phyloP scores from a whole-genome alignment of 495 filamentous ascomycete species.

The Cenococcum geophilum region DNA sequence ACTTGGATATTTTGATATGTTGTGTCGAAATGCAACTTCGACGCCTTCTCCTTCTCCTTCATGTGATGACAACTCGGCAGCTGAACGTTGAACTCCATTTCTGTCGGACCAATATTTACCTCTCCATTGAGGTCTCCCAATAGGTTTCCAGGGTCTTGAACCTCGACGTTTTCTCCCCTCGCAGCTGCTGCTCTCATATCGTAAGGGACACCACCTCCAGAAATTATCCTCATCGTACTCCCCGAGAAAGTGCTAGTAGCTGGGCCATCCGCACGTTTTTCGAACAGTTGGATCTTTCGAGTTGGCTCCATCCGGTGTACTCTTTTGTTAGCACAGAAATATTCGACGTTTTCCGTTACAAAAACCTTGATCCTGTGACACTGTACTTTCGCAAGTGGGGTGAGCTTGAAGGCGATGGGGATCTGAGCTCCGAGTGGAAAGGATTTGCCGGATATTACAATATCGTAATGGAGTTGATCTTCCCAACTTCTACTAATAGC shows the following conservation, averaged over 20 bases:
- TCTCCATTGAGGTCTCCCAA: slow-evolving; percentile 71
- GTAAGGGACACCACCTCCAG: slow-evolving; percentile 74
- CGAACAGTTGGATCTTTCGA: slow-evolving; percentile 79
- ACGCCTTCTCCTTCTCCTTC: slow-evolving; percentile 64
- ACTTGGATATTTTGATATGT: slow-evolving; percentile 96
- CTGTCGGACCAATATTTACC: slow-evolving; percentile 72
- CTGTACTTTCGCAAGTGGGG: slow-evolving; percentile 90
- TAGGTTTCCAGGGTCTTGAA: slow-evolving; percentile 56
- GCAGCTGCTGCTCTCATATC: slow-evolving; percentile 56
- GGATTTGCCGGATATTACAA: slow-evolving; percentile 97
- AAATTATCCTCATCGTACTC: slow-evolving; percentile 70
- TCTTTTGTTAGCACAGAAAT: slow-evolving; percentile 80
- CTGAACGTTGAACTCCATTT: slow-evolving; percentile 96
- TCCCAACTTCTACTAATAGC: slow-evolving; percentile 97
- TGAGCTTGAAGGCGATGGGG: slow-evolving; percentile 95
- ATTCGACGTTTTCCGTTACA: slow-evolving; percentile 90
- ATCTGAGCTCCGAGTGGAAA: slow-evolving; percentile 90
- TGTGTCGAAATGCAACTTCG: slow-evolving; percentile 83
- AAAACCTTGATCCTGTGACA: slow-evolving; percentile 94
- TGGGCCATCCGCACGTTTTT: slow-evolving; percentile 80
- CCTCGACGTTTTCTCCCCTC: slow-evolving; percentile 50
- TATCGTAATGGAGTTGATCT: slow-evolving; percentile 97
- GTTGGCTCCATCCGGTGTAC: slow-evolving; percentile 81
- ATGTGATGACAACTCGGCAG: slow-evolving; percentile 87
- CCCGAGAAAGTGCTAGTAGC: slow-evolving; percentile 70